These are phyloP conservation scores for Paxillus ammoniavirescens DNA, from an alignment of 768 basidiomycete genomes.

Conservation along the genomic window DNA sequence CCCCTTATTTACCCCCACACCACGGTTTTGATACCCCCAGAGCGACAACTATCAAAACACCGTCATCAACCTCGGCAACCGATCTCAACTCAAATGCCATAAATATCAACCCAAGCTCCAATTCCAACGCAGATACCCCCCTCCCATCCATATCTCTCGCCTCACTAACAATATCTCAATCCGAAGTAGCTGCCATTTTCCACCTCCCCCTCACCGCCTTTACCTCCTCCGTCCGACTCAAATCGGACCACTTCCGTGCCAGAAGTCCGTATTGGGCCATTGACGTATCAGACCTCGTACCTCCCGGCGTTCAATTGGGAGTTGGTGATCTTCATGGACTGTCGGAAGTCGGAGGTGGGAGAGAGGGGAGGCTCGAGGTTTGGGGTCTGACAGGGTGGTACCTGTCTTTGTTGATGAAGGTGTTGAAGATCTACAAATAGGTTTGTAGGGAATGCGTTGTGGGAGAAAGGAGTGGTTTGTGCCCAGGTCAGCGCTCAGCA, in stretches of 20 bases:
- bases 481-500: no score
- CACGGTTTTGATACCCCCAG: neutral
- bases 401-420: slow-evolving; percentile 59
- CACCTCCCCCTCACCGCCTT: slow-evolving; percentile 64
- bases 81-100: neutral
- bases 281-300: slow-evolving; percentile 59
- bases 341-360: slow-evolving; percentile 43
- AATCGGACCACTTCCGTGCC: slow-evolving; percentile 53
- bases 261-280: slow-evolving; percentile 59
- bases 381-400: slow-evolving; percentile 90
- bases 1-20: slow-evolving; percentile 13
- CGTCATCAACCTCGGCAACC: neutral
- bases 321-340: slow-evolving; percentile 32
- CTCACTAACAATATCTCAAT: slow-evolving; percentile 49
- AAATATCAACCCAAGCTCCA: neutral
- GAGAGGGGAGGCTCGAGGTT: slow-evolving; percentile 56
- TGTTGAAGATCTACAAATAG: slow-evolving; percentile 47
- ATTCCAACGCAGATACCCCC: slow-evolving; percentile 36
- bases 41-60: neutral
- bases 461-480: neutral
- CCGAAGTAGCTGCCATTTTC: slow-evolving; percentile 69
- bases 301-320: slow-evolving; percentile 28
- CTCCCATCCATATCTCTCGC: slow-evolving; percentile 60
- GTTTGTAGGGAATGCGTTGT: neutral
- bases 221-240: slow-evolving; percentile 46